Conservation (phyloP, 2,329 filamentous ascomycete genomes). For the Penicillium sp. region DNA sequence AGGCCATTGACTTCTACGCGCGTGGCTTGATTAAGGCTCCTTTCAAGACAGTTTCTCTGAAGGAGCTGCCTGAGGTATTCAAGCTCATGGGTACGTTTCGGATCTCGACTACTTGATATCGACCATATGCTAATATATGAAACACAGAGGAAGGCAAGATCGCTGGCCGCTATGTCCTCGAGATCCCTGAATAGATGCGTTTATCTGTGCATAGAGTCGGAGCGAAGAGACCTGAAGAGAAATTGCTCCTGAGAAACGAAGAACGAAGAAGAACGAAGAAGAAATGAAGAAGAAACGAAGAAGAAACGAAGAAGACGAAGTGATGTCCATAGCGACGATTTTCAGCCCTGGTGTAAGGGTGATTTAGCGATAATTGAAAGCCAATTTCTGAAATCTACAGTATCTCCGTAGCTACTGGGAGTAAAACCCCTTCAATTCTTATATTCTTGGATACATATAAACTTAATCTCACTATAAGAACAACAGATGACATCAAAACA, state of each 20-base stretch:
- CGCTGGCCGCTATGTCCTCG: conserved; percentile 44
- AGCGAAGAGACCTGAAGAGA: not conserved
- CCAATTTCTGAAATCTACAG: not conserved
- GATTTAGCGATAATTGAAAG: not conserved
- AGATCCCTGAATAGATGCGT: conserved; percentile 38
- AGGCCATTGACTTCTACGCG: conserved; percentile 86
- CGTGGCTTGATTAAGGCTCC: conserved; percentile 82
- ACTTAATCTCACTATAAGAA: not conserved
- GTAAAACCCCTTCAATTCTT: not conserved
- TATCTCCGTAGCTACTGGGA: not conserved
- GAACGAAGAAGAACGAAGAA: not conserved
- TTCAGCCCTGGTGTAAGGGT: not conserved
- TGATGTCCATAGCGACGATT: not conserved
- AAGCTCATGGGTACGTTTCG: conserved; percentile 59
- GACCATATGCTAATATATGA: conserved; percentile 15
- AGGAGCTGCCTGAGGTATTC: conserved; percentile 76
- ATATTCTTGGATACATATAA: not conserved
- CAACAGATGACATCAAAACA: not conserved
- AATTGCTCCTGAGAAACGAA: not conserved
- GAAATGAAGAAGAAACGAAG: not conserved
- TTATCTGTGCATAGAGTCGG: not conserved
- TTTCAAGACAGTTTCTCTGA: conserved; percentile 79
- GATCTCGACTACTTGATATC: not conserved
- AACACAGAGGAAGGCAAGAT: conserved; percentile 40
- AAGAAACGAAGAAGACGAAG: not conserved